Conservation (phyloP, 2,329 filamentous ascomycete genomes). For the Pseudogymnoascus pannorum region DNA sequence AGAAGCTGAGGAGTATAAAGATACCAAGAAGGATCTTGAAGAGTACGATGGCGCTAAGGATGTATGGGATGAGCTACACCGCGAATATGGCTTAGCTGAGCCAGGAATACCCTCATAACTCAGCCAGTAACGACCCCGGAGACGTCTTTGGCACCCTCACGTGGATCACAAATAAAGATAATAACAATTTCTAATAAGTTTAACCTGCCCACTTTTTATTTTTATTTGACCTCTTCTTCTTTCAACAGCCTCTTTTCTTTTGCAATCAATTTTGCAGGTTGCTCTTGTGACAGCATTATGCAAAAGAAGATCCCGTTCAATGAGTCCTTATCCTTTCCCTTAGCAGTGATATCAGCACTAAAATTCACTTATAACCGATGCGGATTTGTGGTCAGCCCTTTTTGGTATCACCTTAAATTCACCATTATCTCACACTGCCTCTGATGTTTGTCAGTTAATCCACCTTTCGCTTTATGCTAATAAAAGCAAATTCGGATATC, state of each 20-base stretch:
- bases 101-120: background rate
- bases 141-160: background rate
- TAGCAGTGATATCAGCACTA: background rate
- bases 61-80: background rate
- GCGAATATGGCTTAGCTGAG: constrained; percentile 5
- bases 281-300: background rate
- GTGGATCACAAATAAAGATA: background rate
- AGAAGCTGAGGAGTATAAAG: background rate
- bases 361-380: background rate
- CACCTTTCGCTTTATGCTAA: background rate
- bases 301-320: background rate
- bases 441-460: background rate
- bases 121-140: background rate
- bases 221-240: background rate
- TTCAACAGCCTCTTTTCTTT: background rate
- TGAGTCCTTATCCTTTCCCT: background rate
- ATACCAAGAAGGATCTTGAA: background rate
- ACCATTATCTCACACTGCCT: background rate
- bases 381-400: background rate
- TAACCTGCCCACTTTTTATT: background rate
- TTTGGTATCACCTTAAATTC: background rate
- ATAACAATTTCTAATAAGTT: background rate
- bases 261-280: background rate
- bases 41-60: background rate
- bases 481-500: background rate